Evolutionary conservation across 2,329 filamentous ascomycete species (phyloP), one percentile per base, ranked within the genome.

Genomic region (Colletotrichum orbiculare): DNA sequence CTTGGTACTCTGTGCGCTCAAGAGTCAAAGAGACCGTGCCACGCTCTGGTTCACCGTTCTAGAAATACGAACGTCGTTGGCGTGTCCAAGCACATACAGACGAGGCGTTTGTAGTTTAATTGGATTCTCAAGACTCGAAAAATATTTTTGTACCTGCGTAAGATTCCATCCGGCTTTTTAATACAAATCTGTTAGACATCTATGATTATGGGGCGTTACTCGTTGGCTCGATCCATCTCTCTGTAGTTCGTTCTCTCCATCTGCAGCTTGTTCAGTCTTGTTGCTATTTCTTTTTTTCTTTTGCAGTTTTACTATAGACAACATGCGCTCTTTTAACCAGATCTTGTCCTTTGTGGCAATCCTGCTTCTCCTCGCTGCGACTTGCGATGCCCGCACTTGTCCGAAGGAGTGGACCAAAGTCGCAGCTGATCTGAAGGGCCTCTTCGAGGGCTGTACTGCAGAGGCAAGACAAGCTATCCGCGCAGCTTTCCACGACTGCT

Each of bases 401-500:
- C 59, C 59, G 11, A 15, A 45, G 13, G 45, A 49, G 12, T 61
- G 59, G 52, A 56, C 38, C 3, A 45, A 61, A 15, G 45, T 61
- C 43, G 59, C 59, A 10, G 52, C 52, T 33, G 59, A 61, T 39
- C 52, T 61, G 37, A 61, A 45, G n/a, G 53, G 8, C 3, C 34
- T 53, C 2, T 61, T 61, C 10, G 38, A 43, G 4, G 59, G 59
- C 0, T 61, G 59, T 11, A 33, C 59, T 2, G 25, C 17, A 1
- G 59, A 56, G 8, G 59, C 59, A 1, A 61, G 52, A 17, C 59
- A 61, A 25, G 52, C 59, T 1, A 61, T 61, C 10, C 52, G 59
- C 35, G 59, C 59, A 8, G 42, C 59, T 10, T 61, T 61, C 52
- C 59, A 61, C 17, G 59, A 61, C 10, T 61, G 59, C 13, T 61